Base-by-base conservation (phyloP, 768 basidiomycete species). In the Dioszegia hungarica region DNA sequence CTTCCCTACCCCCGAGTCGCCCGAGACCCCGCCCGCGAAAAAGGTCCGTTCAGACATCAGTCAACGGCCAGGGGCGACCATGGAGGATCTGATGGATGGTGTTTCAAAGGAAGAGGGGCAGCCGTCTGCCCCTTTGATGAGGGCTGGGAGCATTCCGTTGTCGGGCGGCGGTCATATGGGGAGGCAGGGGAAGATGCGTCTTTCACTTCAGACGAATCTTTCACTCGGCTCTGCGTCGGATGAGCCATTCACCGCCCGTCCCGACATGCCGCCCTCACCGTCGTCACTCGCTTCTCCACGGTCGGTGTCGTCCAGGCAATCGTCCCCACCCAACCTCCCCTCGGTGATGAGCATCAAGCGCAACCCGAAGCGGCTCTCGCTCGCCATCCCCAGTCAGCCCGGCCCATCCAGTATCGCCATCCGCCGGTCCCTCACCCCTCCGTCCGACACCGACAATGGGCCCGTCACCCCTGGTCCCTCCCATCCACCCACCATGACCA, bases 391-490 rank as follows among this genome's bases (percentile, higher is more conserved):
- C 27, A 39, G 24, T 20, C 12, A 5, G 19, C 24, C 36, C 17
- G 36, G 49, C 10, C 49, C 49, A 3, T 34, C 47, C 9, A 49
- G n/a, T 20, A 34, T 51, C 5, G 31, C 49, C 27, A 38, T 39
- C 36, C 22, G 22, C 2, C 19, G 49, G 4, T 51, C 49, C 9
- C 34, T 51, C 49, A 51, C 49, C 27, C 49, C 49, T 27, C 49
- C 49, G 10, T 51, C 49, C 1, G 49, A 51, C 34, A 38, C 12
- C 36, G 60, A 61, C 49, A 51, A 36, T 39, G 66, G 64, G 10
- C 69, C 69, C 5, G 66, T 57, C 51, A 67, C 69, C 2, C 69
- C 69, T 17, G 69, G 69, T 49, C 66, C 66, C 24, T 62, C 69
- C 40, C 63, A 62, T 40, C 66, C 69, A 3, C 64, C 69, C 1